These are phyloP conservation scores for Rhizopus sp. DNA, from an alignment of 371 early-diverging fungal genomes.

Conservation along the genomic window DNA sequence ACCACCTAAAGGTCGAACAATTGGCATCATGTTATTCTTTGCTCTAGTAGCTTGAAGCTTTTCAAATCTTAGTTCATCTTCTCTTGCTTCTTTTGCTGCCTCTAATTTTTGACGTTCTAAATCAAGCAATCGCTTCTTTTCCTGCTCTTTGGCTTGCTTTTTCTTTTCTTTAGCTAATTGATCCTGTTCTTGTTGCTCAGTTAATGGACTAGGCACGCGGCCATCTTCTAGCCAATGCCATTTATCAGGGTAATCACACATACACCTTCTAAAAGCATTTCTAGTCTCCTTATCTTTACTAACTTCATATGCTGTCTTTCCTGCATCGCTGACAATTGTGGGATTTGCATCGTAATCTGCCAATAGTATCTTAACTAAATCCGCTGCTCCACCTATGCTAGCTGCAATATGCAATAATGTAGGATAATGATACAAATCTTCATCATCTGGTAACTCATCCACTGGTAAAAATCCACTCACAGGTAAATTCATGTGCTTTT, in stretches of 20 bases:
- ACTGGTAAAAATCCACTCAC: slow-evolving; percentile 45
- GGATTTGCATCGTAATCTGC: slow-evolving; percentile 75
- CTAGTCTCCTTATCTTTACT: slow-evolving; percentile 74
- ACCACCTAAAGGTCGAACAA: slow-evolving; percentile 29
- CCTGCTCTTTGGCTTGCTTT: slow-evolving; percentile 60
- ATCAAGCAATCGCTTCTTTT: slow-evolving; percentile 44
- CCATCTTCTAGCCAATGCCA: slow-evolving; percentile 72
- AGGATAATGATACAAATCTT: slow-evolving; percentile 55
- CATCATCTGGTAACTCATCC: slow-evolving; percentile 32
- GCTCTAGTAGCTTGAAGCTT: slow-evolving; percentile 29
- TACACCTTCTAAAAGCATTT: slow-evolving; percentile 80
- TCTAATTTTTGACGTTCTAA: slow-evolving; percentile 27
- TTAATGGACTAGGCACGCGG: slow-evolving; percentile 78
- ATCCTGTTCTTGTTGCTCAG: slow-evolving; percentile 72
- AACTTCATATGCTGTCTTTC: slow-evolving; percentile 83
- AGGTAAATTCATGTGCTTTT: slow-evolving; percentile 38
- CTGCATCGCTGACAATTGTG: slow-evolving; percentile 60
- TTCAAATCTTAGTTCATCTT: slow-evolving; percentile 35
- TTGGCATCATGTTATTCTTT: slow-evolving; percentile 23
- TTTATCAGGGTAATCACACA: slow-evolving; percentile 61
- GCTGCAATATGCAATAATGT: slow-evolving; percentile 77
- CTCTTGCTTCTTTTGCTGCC: slow-evolving; percentile 47
- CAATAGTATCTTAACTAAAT: slow-evolving; percentile 66
- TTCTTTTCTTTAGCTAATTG: slow-evolving; percentile 61
- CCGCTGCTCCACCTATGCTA: slow-evolving; percentile 46